Base-by-base conservation (phyloP, 768 basidiomycete species). In the Termitomyces heimii region DNA sequence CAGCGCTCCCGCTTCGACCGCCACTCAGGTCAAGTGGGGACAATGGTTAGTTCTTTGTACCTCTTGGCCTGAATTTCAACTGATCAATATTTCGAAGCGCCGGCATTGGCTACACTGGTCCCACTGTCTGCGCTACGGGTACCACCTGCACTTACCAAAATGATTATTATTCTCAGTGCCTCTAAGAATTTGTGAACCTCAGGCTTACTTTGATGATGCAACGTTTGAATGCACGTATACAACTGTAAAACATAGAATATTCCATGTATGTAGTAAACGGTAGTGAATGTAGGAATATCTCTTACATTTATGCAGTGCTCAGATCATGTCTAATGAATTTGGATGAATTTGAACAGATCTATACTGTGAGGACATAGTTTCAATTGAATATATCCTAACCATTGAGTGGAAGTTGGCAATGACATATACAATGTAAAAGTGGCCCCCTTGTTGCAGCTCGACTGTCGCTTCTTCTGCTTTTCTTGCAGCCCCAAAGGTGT, bases 141-240 rank as follows among this genome's bases (percentile, higher is more conserved):
- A 49, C 47, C 20, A 47, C 54, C 14, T 55, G 54, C 37, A 55
- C 54, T 45, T 55, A 55, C 46, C 46, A 46, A 16, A 55, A 55
- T 31, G 45, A 55, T 5, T 47, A 4, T 0, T 55, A 55, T 37
- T 55, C 54, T 40, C 54, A 55, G 46, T 55, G 54, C 28, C 28
- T 55, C 26, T 55, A 63, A 59, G 57, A 1, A 24, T 18, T 7
- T 22, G 34, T 1, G 29, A 29, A 5, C n/a, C 14, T 29, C n/a
- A 12, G 39, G 26, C 18, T 40, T 14, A 3, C 8, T 40, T 10
- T 52, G n/a, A n/a, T 20, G 10, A 4, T 6, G 5, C 12, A 32
- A 32, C 2, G 18, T 13, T 20, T n/a, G 9, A 40, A 40, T 10
- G 18, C 4, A 40, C 8, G 6, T 55, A 16, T 39, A 46, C n/a